Conservation (phyloP, 495 filamentous ascomycete genomes). For the Terfezia claveryi region DNA sequence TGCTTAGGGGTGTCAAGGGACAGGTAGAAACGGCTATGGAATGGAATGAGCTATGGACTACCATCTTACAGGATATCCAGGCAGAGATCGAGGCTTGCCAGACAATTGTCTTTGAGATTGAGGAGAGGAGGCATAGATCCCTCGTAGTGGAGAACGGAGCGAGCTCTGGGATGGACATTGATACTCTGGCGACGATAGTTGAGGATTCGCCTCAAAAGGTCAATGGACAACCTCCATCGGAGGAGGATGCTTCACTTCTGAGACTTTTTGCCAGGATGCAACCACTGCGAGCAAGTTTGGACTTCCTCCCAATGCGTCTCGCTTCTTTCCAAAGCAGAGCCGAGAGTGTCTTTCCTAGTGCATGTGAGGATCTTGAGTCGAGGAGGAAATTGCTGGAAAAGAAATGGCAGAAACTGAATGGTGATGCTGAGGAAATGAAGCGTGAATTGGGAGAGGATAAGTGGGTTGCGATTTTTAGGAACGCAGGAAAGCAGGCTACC, state of each 20-base stretch:
- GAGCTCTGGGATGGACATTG: slow-evolving; percentile 49
- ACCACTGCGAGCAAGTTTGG: slow-evolving; percentile 72
- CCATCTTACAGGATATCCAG: slow-evolving; percentile 78
- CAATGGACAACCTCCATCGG: slow-evolving; percentile 25
- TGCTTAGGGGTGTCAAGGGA: slow-evolving; percentile 54
- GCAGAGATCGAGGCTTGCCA: slow-evolving; percentile 68
- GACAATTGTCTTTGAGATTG: slow-evolving; percentile 82
- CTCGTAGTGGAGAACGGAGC: slow-evolving; percentile 34
- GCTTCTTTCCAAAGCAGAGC: slow-evolving; percentile 64
- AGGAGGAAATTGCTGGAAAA: slow-evolving; percentile 47
- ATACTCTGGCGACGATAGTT: slow-evolving; percentile 79
- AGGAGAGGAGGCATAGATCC: slow-evolving; percentile 66
- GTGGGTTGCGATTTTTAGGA: slow-evolving; percentile 86
- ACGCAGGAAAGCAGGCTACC: slow-evolving; percentile 74
- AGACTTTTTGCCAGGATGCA: slow-evolving; percentile 88
- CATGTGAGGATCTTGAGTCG: slow-evolving; percentile 68
- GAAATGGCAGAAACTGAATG: slow-evolving; percentile 60
- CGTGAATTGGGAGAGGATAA: slow-evolving; percentile 83
- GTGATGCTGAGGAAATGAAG: slow-evolving; percentile 64
- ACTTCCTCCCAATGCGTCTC: slow-evolving; percentile 91
- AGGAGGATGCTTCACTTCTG: slow-evolving; percentile 44
- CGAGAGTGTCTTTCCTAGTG: slow-evolving; percentile 55
- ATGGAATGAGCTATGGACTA: slow-evolving; percentile 94
- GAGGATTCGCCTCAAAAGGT: slow-evolving; percentile 49
- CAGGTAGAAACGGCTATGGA: slow-evolving; percentile 96